Evolutionary conservation across 306 rosid species (phyloP), one percentile per base, ranked within the genome.

Genomic region (Sindora glabra): DNA sequence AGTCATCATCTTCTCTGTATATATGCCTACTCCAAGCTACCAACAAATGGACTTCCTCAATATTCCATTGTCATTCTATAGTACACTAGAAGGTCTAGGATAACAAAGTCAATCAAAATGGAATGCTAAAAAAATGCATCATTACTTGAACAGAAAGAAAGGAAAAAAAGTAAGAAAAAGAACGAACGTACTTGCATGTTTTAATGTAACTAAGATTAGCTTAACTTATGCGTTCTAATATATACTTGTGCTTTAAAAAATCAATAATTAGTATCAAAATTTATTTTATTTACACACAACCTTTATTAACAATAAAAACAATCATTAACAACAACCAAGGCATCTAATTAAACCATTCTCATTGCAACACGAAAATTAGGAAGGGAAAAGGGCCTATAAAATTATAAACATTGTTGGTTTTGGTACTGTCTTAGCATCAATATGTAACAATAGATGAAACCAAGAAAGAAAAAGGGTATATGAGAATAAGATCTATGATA

Each of bases 81-180:
- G 26, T 54, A 44, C 42, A 69, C 54, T 49, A 73, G 30, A n/a
- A n/a, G n/a, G n/a, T n/a, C n/a, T n/a, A n/a, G n/a, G n/a, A 70
- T 50, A 59, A 38, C 17, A 11, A 78, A 65, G 8, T 36, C 18
- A 10, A 64, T 57, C 57, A 62, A 67, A 16, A 38, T 21, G 12
- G 1, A 4, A 55, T 27, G 55, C 46, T 62, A 51, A 45, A 39
- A 45, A 29, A 26, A 49, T 62, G 25, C 54, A 46, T 10, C 24
- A 56, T 26, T 12, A 25, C 60, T 48, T 17, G 36, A 18, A 36
- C 21, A 27, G 39, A 67, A 51, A 44, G 36, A 8, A 23, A 62
- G 3, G 1, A 8, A 3, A 2, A n/a, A n/a, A n/a, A n/a, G n/a
- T n/a, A n/a, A n/a, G n/a, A n/a, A 18, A 45, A 25, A 44, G 24